phyloP scores from a whole-genome alignment of 2,329 filamentous ascomycete species.

The Microascus cirrosus region DNA sequence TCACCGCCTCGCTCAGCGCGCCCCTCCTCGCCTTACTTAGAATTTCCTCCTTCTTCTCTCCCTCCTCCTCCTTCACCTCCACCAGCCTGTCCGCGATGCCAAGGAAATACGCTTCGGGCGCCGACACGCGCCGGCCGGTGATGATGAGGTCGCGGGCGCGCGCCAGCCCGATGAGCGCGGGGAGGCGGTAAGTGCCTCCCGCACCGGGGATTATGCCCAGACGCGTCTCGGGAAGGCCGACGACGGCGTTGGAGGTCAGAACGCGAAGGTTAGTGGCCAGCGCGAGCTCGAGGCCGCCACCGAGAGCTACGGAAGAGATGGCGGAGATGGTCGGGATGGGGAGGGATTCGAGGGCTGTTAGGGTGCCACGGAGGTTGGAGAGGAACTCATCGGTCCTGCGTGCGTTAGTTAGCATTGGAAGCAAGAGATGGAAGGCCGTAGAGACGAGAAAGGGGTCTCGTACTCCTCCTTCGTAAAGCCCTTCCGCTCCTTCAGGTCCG shows the following conservation, averaged over 20 bases:
- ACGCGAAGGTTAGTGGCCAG: slow-evolving; percentile 84
- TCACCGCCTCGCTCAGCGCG: slow-evolving; percentile 65
- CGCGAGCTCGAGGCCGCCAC: slow-evolving; percentile 87
- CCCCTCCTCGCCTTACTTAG: slow-evolving; percentile 50
- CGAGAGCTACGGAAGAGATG: slow-evolving; percentile 75
- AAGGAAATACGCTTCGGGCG: slow-evolving; percentile 79
- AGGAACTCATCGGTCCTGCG: slow-evolving; percentile 71
- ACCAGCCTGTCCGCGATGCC: slow-evolving; percentile 86
- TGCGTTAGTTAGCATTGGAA: neutral
- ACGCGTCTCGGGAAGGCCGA: slow-evolving; percentile 84
- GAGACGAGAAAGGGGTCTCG: slow-evolving; percentile 15
- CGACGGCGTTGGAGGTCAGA: slow-evolving; percentile 63
- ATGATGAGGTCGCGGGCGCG: slow-evolving; percentile 85
- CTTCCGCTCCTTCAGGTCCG: slow-evolving; percentile 81
- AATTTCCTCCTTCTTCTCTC: slow-evolving; percentile 27
- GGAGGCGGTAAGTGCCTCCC: slow-evolving; percentile 82
- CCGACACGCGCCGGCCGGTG: slow-evolving; percentile 76
- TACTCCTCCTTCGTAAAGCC: slow-evolving; percentile 71
- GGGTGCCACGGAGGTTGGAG: slow-evolving; percentile 60
- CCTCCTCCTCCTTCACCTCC: slow-evolving; percentile 54
- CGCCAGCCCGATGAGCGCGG: slow-evolving; percentile 64
- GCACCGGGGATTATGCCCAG: slow-evolving; percentile 92
- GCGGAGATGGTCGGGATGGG: slow-evolving; percentile 85
- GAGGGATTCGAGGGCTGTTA: slow-evolving; percentile 61
- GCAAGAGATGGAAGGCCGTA: slow-evolving; percentile 5